Base-by-base conservation (phyloP, 2,329 filamentous ascomycete species). In the Myriosclerotinia duriaeana region DNA sequence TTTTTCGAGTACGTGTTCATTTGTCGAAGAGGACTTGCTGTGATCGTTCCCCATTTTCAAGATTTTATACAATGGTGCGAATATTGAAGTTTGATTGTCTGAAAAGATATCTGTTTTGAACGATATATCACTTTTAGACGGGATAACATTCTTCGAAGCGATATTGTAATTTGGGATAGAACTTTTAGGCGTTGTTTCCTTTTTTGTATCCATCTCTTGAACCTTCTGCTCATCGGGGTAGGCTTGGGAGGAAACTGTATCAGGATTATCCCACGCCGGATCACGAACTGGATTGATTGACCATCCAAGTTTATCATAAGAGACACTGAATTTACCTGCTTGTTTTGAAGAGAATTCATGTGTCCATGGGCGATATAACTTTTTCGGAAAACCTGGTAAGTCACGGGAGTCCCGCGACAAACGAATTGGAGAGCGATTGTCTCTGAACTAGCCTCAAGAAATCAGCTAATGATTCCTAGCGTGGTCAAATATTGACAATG, bases 401-500 rank as follows among this genome's bases (percentile, higher is more conserved):
- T 38, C 1, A 50, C 30, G 58, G 17, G 26, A 20, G 26, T 61
- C 44, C 8, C n/a, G 22, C 26, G 34, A 11, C n/a, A 14, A 61
- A 61, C 58, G 44, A 50, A 61, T 38, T 12, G 58, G 58, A 38
- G 58, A 44, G 50, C 30, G 34, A 20, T 38, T 38, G 2, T 5
- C 17, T 61, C 58, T 61, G 5, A 0, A 8, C 58, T 48, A 8
- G 11, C 42, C 26, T 14, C 42, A 60, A 8, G 34, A 48, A 12
- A 5, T 60, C 4, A 60, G 56, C 12, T 6, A 17, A 22, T 1
- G 6, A 48, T 48, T 9, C 12, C 7, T 1, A 9, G n/a, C 15
- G 12, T 34, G 26, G 8, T 60, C 7, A 11, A 22, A 17, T 3
- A 36, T 60, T 3, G 2, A 8, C 0, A 14, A 36, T 36, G 7